These are phyloP conservation scores for Staphylotrichum longicolle DNA, from an alignment of 495 filamentous ascomycete genomes.

Conservation along the genomic window DNA sequence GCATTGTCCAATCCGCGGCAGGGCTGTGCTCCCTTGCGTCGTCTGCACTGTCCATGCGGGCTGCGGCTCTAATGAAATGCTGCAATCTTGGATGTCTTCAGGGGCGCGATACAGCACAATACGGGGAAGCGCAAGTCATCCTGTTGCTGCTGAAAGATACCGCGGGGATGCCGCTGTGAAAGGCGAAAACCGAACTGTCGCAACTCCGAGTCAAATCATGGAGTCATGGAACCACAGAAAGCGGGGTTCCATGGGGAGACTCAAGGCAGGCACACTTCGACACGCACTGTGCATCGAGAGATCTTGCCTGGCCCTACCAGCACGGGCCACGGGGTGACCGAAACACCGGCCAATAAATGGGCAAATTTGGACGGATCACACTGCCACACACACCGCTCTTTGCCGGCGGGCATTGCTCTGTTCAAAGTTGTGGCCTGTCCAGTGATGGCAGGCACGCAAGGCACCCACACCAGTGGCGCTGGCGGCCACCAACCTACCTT, in stretches of 20 bases:
- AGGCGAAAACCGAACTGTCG: too few species aligned
- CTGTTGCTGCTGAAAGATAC: too few species aligned
- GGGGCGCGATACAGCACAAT: too few species aligned
- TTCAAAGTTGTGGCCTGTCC: background rate
- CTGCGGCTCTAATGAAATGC: background rate
- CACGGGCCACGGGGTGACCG: conserved; percentile 8
- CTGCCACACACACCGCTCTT: conserved; percentile 21
- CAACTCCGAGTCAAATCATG: too few species aligned
- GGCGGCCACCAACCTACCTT: too few species aligned
- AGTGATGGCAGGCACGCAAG: background rate
- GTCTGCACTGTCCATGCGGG: background rate
- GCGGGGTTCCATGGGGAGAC: background rate
- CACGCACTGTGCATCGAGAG: conserved; percentile 13
- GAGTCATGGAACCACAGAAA: too few species aligned
- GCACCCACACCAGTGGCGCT: background rate
- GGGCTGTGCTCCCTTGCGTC: conserved; percentile 8
- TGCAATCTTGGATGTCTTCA: background rate
- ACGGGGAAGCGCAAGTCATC: too few species aligned
- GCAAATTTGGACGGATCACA: conserved; percentile 2
- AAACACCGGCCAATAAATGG: conserved; percentile 1
- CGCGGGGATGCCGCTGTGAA: too few species aligned
- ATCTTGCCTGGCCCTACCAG: background rate
- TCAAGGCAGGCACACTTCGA: too few species aligned
- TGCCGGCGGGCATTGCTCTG: background rate
- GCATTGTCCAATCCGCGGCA: conserved; percentile 2